Percentiles rank a stretch among this genome's conserved stretches.
Conservation (phyloP, 176 grass and related monocot genomes). For the Otatea glauca region DNA sequence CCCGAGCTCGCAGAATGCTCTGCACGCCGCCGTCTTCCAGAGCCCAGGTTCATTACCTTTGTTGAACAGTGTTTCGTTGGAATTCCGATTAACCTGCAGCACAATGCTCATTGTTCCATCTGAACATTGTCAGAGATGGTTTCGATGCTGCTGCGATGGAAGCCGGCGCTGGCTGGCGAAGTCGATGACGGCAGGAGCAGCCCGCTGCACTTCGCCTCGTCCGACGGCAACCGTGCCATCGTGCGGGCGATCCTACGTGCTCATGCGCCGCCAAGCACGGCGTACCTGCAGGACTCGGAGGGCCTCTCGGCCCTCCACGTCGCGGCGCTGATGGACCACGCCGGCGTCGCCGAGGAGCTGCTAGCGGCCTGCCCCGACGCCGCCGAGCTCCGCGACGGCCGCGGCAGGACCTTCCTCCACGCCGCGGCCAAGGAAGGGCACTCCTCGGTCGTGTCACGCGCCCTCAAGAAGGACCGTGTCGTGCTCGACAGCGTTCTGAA, state of each 20-base stretch:
- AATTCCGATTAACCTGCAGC: too few relatives aligned
- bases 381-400: neutral
- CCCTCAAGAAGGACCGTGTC: neutral
- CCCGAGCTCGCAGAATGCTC: constrained; percentile 21
- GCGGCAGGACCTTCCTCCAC: constrained; percentile 36
- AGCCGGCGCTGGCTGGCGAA: neutral
- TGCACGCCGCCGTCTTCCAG: constrained; percentile 46
- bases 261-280: neutral
- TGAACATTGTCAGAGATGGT: constrained; percentile 1
- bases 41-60: neutral
- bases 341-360: neutral
- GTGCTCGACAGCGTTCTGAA: neutral
- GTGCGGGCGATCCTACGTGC: neutral
- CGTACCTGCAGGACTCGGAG: neutral
- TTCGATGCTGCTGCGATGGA: neutral
- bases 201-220: constrained; percentile 32
- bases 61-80: too few relatives aligned
- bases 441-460: neutral
- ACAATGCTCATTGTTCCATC: neutral
- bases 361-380: neutral
- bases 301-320: constrained; percentile 33
- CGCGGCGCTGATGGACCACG: constrained; percentile 22
- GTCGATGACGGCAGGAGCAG: constrained; percentile 20
- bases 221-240: neutral
- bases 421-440: neutral